Base-by-base conservation (phyloP, 2,329 filamentous ascomycete species). In the Fusarium sarcochroum region DNA sequence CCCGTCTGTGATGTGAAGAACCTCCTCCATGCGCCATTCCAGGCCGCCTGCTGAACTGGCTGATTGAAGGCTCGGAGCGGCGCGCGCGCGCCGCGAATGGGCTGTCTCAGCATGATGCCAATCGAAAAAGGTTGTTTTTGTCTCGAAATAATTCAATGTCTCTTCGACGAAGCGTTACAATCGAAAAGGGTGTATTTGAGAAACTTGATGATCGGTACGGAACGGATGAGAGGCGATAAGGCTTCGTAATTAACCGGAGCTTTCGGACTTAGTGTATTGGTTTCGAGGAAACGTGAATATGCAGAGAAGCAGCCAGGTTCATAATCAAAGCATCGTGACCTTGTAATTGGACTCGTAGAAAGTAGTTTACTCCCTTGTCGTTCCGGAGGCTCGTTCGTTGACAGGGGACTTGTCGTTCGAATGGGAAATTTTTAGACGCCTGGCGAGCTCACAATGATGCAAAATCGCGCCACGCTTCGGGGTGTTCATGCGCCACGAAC, bases 21-120 rank as follows among this genome's bases (percentile, higher is more conserved):
- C 21, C 71, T 77, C 57, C 60, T 65, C 75, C 74, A 77, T 30
- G 68, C 67, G 35, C 68, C 70, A 48, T 73, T 75, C 73, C 75
- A 75, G 9, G 72, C 71, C 10, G 60, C 63, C 18, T 68, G 58
- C 37, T 73, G 68, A 34, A 45, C 61, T 32, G 69, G 21, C 49
- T 63, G 68, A 47, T 55, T 56, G 48, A 73, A 66, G 38, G 59
- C 64, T 53, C 54, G 69, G 21, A 70, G 50, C 17, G 72, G 72
- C 41, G 67, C 63, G 27, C 63, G 64, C 23, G 70, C 61, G 21
- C 73, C 65, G 41, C 73, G 70, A 37, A 76, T 45, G 47, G 72
- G 57, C 48, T 74, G 69, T 63, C 73, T 72, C 41, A 77, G 66
- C 76, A 78, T 78, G 51, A 6, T 54, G 56, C 13, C 25, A 20